A percentile compares a stretch with the other conserved stretches of the same genome.
These are phyloP conservation scores for Helminthosporium solani DNA, from an alignment of 2,329 filamentous ascomycete species.

Conservation along the genomic window DNA sequence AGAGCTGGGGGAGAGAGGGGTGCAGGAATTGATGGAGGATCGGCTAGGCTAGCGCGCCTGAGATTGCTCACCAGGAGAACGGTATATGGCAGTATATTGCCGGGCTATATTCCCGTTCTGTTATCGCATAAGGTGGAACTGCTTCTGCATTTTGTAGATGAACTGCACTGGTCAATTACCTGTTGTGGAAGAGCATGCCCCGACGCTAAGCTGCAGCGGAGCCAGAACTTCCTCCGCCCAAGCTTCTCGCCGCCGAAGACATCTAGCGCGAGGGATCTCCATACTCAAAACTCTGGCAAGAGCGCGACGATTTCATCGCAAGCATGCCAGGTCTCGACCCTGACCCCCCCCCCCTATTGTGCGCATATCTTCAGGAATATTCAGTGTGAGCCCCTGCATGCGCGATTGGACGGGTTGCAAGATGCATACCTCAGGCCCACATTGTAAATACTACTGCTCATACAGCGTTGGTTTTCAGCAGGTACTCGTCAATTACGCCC, in stretches of 20 bases:
- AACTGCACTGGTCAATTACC: neutral
- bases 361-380: constrained; percentile 12
- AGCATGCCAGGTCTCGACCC: neutral
- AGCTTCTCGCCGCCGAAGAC: constrained; percentile 23
- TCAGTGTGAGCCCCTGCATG: constrained; percentile 11
- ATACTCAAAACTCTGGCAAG: constrained; percentile 1
- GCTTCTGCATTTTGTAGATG: neutral
- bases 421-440: constrained; percentile 9
- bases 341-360: constrained; percentile 13
- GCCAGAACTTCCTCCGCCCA: constrained; percentile 14
- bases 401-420: constrained; percentile 11
- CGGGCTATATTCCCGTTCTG: neutral
- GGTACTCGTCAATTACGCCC: constrained; percentile 15
- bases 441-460: constrained; percentile 31
- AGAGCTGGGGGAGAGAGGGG: constrained; percentile 72
- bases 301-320: neutral
- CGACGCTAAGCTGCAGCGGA: constrained; percentile 9
- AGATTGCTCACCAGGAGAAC: constrained; percentile 3
- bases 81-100: neutral
- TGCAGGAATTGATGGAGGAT: constrained; percentile 72
- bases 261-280: constrained; percentile 12
- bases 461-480: constrained; percentile 21
- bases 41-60: constrained; percentile 53
- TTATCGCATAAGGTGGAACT: neutral
- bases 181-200: constrained; percentile 1